Conservation (phyloP, 345 rosid genomes). For the Geranium rotundifolium region DNA sequence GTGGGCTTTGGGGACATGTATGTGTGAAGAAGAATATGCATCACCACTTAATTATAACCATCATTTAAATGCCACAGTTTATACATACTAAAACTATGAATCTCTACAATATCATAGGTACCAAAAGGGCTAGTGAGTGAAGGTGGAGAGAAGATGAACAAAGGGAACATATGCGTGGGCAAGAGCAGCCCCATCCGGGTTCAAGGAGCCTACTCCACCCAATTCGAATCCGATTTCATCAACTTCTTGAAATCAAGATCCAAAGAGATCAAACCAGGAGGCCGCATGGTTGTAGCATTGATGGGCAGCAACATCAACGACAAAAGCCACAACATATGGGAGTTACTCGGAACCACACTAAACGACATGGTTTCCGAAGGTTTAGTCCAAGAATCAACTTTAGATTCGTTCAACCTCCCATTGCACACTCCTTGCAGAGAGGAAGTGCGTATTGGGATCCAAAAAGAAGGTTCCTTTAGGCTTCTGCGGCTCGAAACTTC, state of each 20-base stretch:
- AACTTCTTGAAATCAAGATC: constrained; percentile 28
- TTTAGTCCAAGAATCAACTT: constrained; percentile 8
- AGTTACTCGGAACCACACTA: constrained; percentile 5
- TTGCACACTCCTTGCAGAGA: no score
- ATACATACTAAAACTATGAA: no score
- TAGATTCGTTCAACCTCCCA: constrained; percentile 16
- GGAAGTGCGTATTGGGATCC: no score
- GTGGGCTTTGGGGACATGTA: no score
- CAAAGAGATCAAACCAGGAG: constrained; percentile 28
- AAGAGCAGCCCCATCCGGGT: constrained; percentile 22
- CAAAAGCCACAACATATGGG: constrained; percentile 6
- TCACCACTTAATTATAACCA: no score
- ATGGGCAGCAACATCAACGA: no score
- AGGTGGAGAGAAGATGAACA: constrained; percentile 13
- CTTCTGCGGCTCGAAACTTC: no score
- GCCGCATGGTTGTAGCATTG: constrained; percentile 18
- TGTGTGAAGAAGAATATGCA: no score
- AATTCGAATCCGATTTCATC: constrained; percentile 36
- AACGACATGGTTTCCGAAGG: constrained; percentile 24
- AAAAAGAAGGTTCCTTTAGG: no score
- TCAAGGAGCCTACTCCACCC: constrained; percentile 24
- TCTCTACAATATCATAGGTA: no score
- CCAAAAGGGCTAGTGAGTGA: constrained; percentile 6
- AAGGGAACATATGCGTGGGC: constrained; percentile 14
- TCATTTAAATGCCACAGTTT: no score